Conservation (phyloP, 2,329 filamentous ascomycete species). For the Magnaporthales sp. region DNA sequence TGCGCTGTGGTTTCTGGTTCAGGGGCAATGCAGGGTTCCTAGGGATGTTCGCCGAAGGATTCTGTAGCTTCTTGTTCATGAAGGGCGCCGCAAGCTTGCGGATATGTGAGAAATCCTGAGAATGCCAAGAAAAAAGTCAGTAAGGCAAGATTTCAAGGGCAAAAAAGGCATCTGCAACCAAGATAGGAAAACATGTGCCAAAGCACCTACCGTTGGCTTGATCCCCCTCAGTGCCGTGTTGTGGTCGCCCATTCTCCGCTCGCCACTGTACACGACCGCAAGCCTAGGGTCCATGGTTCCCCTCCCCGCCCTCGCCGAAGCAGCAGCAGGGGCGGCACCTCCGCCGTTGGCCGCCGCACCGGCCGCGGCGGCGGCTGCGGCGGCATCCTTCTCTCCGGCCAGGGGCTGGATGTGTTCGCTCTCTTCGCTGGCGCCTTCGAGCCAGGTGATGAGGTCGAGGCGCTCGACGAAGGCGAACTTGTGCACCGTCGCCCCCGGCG, state of each 20-base stretch:
- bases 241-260: constrained; percentile 85
- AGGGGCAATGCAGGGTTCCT: constrained; percentile 38
- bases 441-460: constrained; percentile 84
- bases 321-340: constrained; percentile 31
- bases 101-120: constrained; percentile 85
- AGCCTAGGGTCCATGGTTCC: constrained; percentile 70
- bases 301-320: constrained; percentile 47
- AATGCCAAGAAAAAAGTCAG: background rate
- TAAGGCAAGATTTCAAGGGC: background rate
- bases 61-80: constrained; percentile 49
- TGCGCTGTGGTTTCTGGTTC: constrained; percentile 39
- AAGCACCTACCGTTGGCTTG: constrained; percentile 67
- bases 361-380: constrained; percentile 27
- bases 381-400: constrained; percentile 53
- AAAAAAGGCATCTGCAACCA: background rate
- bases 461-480: constrained; percentile 89
- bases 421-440: constrained; percentile 82
- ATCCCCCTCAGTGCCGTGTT: constrained; percentile 81
- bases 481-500: constrained; percentile 56
- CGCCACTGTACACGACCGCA: constrained; percentile 81
- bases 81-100: constrained; percentile 77
- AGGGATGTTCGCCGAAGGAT: constrained; percentile 17
- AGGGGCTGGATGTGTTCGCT: constrained; percentile 88
- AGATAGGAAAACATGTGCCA: background rate
- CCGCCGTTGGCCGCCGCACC: constrained; percentile 26